phyloP scores from a whole-genome alignment of 495 filamentous ascomycete genomes.

The Talaromyces liani region DNA sequence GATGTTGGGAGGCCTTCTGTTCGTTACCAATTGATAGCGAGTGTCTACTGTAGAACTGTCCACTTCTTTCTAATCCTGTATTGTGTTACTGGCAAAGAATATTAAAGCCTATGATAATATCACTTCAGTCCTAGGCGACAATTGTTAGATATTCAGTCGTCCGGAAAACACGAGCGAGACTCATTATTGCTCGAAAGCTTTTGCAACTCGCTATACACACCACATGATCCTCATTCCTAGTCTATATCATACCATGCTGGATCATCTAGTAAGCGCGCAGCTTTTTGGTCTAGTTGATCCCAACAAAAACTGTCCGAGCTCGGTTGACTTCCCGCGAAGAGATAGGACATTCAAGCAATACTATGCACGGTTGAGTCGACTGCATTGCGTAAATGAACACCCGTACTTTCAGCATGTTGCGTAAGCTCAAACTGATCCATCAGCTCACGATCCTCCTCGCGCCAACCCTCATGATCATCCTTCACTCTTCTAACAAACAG shows the following conservation, averaged over 20 bases:
- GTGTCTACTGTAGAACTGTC: too few species aligned
- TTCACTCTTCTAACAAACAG: slow-evolving; percentile 31
- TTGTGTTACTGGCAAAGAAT: too few species aligned
- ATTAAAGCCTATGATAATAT: too few species aligned
- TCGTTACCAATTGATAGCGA: too few species aligned
- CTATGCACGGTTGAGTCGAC: background rate
- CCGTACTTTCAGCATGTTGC: background rate
- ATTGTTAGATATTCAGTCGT: background rate
- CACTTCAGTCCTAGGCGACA: background rate
- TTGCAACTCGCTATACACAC: too few species aligned
- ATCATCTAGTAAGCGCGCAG: too few species aligned
- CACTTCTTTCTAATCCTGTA: too few species aligned
- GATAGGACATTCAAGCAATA: background rate
- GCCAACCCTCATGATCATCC: slow-evolving; percentile 37
- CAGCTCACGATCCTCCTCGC: slow-evolving; percentile 15
- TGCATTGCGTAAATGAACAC: slow-evolving; percentile 1
- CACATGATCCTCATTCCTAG: too few species aligned
- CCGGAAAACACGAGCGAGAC: background rate
- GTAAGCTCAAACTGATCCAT: slow-evolving; percentile 13
- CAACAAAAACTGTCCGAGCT: background rate
- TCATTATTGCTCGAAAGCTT: background rate
- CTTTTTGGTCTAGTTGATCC: too few species aligned
- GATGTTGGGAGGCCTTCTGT: too few species aligned
- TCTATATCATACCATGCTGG: too few species aligned
- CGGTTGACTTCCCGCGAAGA: background rate